Evolutionary conservation across 2,329 filamentous ascomycete genomes (phyloP).

Genomic region (Diaporthe sp.): DNA sequence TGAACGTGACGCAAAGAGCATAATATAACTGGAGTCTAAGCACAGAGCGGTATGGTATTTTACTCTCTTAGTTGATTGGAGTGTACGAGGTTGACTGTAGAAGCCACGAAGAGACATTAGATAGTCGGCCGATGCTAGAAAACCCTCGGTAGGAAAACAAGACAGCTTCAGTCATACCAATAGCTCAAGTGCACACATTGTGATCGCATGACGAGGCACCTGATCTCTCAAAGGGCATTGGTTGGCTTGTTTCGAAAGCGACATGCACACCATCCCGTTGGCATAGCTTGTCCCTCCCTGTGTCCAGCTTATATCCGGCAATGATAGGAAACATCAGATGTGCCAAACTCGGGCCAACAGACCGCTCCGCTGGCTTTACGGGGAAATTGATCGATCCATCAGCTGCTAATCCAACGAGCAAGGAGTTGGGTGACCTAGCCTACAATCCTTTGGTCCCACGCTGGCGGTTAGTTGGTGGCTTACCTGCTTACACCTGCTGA

Average conservation of each 20-base stretch:
- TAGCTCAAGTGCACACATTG: not conserved
- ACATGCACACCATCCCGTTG: not conserved
- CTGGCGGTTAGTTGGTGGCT: not conserved
- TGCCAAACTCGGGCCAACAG: slow-evolving; percentile 1
- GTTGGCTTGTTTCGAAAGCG: not conserved
- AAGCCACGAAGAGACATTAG: slow-evolving; percentile 26
- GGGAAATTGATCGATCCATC: not conserved
- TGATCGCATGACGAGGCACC: not conserved
- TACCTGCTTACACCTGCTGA: not conserved
- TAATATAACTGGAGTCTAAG: slow-evolving; percentile 33
- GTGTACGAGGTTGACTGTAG: slow-evolving; percentile 28
- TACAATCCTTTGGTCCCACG: not conserved
- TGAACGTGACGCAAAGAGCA: slow-evolving; percentile 23
- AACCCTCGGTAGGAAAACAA: slow-evolving; percentile 11
- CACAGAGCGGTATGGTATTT: slow-evolving; percentile 33
- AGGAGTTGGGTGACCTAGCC: not conserved
- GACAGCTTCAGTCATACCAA: not conserved
- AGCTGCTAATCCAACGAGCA: not conserved
- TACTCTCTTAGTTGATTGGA: slow-evolving; percentile 25
- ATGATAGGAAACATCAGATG: not conserved
- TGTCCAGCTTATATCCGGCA: not conserved
- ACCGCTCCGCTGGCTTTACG: not conserved
- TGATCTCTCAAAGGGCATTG: too few relatives aligned
- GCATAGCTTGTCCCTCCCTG: not conserved
- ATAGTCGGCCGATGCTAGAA: slow-evolving; percentile 31